Base-by-base conservation (phyloP, 306 rosid genomes). In the Vicia sativa region DNA sequence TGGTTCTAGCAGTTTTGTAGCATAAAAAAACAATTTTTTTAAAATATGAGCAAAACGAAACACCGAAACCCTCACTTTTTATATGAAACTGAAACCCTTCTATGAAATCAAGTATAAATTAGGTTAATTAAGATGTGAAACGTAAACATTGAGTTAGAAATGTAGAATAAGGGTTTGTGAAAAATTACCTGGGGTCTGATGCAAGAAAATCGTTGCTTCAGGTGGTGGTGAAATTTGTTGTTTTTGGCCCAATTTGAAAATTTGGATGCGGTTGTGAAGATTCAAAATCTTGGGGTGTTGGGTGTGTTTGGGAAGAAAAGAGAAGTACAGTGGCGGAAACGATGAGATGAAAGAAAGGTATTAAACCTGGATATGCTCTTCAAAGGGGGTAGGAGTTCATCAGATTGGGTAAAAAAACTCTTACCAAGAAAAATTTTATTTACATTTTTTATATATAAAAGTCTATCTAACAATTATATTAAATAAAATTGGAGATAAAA, bases 101-200 rank as follows among this genome's bases (percentile, higher is more conserved):
- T 11, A 31, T 41, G 58, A 60, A 57, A 68, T 46, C 15, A 15
- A 45, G 18, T 11, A 58, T 14, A 44, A 5, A 19, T 29, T 31
- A 21, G 59, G 11, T 34, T 13, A 38, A 67, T 21, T 14, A 15
- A 74, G 37, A 57, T 13, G 12, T 0, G 58, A 57, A 67, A 75
- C 28, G 37, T 7, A 60, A 68, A 68, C 2, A 7, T 25, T 59
- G 8, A 49, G 57, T 13, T 46, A 74, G 41, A 68, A 39, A 11
- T 4, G 5, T 28, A 49, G 11, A 60, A 46, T 43, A 66, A 60
- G 23, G 0, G 6, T 7, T 9, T 19, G 56, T 11, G 39, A 18
- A 16, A 38, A 15, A 49, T 26, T 39, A 75, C 74, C 79, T 37
- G 21, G 16, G 46, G 48, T 65, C 12, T 9, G 58, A 43, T 67